Evolutionary conservation across 176 grass and related monocot genomes (phyloP).

Genomic region (Aegilops sharonensis): DNA sequence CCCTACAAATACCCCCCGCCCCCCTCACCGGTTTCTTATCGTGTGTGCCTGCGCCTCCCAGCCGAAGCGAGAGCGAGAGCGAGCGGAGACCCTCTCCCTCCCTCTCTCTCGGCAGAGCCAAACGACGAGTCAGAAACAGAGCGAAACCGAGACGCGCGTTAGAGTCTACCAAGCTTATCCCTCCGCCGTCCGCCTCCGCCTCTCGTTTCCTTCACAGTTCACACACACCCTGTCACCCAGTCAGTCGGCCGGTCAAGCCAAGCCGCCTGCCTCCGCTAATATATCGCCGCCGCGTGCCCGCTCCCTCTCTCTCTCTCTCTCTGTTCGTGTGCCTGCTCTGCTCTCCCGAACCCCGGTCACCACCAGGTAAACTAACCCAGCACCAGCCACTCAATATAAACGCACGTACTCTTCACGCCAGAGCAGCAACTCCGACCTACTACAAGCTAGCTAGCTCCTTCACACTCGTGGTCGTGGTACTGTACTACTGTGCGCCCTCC

Average conservation of each 20-base stretch:
- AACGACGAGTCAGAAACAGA: not conserved
- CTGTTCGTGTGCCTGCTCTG: not conserved
- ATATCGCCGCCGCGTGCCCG: constrained; percentile 15
- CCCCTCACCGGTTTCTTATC: constrained; percentile 28
- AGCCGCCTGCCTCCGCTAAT: not conserved
- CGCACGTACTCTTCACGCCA: not conserved
- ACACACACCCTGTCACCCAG: not conserved
- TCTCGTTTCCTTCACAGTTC: not conserved
- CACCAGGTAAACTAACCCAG: not conserved
- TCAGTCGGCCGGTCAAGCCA: not conserved
- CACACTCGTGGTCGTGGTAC: not conserved
- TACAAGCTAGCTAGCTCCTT: constrained; percentile 15
- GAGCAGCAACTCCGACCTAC: constrained; percentile 1
- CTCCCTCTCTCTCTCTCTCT: not conserved
- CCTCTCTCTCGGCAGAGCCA: not conserved
- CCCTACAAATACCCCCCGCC: constrained; percentile 62
- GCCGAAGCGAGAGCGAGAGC: not conserved
- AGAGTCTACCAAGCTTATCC: constrained; percentile 36
- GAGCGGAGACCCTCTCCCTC: too few species aligned
- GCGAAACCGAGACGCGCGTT: constrained; percentile 12
- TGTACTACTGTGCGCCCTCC: not conserved
- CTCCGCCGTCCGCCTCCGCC: not conserved
- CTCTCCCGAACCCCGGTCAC: not conserved
- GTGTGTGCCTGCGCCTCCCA: constrained; percentile 7
- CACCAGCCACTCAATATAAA: constrained; percentile 20